Evolutionary conservation across 352 stramenopile genomes (phyloP).

Genomic region (Lagenidium sp.): DNA sequence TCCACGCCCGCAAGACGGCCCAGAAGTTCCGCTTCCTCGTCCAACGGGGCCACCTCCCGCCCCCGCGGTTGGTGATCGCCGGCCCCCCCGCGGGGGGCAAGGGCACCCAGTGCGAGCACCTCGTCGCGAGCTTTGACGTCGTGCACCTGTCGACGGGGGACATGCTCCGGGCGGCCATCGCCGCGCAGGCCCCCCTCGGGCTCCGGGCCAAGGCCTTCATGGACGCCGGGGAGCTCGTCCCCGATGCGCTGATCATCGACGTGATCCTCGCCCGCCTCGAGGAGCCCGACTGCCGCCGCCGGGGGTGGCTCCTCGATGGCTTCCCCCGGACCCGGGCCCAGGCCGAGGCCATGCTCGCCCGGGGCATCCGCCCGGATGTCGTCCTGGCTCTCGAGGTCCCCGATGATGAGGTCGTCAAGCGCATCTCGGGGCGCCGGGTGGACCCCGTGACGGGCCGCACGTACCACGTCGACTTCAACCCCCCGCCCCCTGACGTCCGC

Average conservation of each 20-base stretch:
- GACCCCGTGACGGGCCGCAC: conserved; percentile 89
- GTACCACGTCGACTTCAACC: conserved; percentile 96
- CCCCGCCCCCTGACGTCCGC: conserved; percentile 60
- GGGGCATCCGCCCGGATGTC: conserved; percentile 75
- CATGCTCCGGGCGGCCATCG: conserved; percentile 87
- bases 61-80: conserved; percentile 50
- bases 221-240: conserved; percentile 81
- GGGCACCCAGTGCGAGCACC: conserved; percentile 86
- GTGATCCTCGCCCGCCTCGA: conserved; percentile 64
- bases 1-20: conserved; percentile 10
- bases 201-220: conserved; percentile 84
- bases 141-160: conserved; percentile 91
- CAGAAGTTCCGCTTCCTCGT: conserved; percentile 18
- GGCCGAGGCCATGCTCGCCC: conserved; percentile 69
- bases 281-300: conserved; percentile 73
- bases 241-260: conserved; percentile 91
- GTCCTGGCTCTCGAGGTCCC: conserved; percentile 93
- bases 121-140: conserved; percentile 83
- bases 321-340: conserved; percentile 90
- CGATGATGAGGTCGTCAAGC: conserved; percentile 91
- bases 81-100: conserved; percentile 86
- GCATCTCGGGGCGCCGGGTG: conserved; percentile 94
- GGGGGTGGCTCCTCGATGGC: conserved; percentile 93
- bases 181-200: conserved; percentile 38
- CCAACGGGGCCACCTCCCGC: conserved; percentile 8